A percentile compares a stretch with the other conserved stretches of the same genome.
Conservation (phyloP, 2,329 filamentous ascomycete species). For the Thermoascus crustaceus region DNA sequence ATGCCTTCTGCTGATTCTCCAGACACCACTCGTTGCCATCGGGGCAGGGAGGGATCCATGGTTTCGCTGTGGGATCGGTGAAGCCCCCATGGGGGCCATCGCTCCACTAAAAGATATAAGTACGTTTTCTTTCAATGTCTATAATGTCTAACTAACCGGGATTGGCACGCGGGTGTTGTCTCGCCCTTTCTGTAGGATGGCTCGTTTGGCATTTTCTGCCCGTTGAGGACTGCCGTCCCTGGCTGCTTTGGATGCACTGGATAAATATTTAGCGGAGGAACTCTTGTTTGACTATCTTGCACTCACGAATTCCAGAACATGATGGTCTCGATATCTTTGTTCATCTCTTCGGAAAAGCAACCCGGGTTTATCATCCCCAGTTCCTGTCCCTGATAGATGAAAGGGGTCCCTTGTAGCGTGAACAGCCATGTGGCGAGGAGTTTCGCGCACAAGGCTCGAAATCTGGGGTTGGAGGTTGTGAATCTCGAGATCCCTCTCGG, state of each 20-base stretch:
- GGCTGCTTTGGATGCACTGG: constrained; percentile 13
- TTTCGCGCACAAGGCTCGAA: constrained; percentile 11
- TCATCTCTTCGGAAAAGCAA: constrained; percentile 31
- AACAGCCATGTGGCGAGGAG: constrained; percentile 37
- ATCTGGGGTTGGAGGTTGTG: constrained; percentile 33
- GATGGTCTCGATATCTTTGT: constrained; percentile 19
- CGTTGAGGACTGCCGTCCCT: constrained; percentile 12
- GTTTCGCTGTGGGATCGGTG: constrained; percentile 19
- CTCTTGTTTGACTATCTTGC: not conserved
- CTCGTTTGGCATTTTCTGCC: constrained; percentile 16
- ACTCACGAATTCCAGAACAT: constrained; percentile 41
- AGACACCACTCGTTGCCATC: constrained; percentile 53
- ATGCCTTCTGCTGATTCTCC: constrained; percentile 22
- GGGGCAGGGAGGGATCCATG: constrained; percentile 60
- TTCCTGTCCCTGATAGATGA: constrained; percentile 46
- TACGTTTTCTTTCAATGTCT: not conserved
- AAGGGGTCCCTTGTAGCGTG: constrained; percentile 46
- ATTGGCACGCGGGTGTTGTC: constrained; percentile 25
- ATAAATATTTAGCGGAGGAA: constrained; percentile 2
- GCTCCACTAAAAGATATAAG: constrained; percentile 9
- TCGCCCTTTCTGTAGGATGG: constrained; percentile 21
- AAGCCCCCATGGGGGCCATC: constrained; percentile 11
- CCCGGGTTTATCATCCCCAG: constrained; percentile 43
- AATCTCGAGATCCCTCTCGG: constrained; percentile 24
- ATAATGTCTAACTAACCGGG: constrained; percentile 6